Conservation (phyloP, 1,139 yeast species). For the Taphrina confusa region DNA sequence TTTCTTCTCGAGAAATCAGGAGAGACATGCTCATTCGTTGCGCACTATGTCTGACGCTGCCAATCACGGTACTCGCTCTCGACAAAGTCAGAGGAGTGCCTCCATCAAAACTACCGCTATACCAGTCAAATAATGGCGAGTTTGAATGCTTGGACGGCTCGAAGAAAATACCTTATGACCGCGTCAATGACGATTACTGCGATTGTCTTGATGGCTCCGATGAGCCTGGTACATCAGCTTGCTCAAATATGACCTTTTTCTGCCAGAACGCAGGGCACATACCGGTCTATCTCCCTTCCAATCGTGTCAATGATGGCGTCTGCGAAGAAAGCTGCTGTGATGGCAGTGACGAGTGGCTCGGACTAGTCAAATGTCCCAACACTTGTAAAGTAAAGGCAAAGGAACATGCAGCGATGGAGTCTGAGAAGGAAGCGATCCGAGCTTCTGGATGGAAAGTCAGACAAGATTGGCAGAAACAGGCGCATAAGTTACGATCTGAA, state of each 20-base stretch:
- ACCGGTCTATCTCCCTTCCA: conserved; percentile 45
- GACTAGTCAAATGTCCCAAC: conserved; percentile 56
- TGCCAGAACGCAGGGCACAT: conserved; percentile 75
- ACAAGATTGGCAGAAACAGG: conserved; percentile 20
- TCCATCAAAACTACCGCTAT: conserved; percentile 20
- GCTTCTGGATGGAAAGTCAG: conserved; percentile 11
- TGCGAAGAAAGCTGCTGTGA: conserved; percentile 94
- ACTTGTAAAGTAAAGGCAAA: conserved; percentile 58
- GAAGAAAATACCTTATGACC: conserved; percentile 27
- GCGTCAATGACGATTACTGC: conserved; percentile 68
- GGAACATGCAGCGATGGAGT: conserved; percentile 41
- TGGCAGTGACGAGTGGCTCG: conserved; percentile 77
- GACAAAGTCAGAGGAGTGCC: conserved; percentile 19
- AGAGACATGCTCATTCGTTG: conserved; percentile 1
- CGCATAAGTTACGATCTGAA: conserved; percentile 25
- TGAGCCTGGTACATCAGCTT: conserved; percentile 94
- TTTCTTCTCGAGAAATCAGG: too few relatives aligned
- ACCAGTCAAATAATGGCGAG: not conserved
- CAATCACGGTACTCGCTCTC: not conserved
- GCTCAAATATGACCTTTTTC: conserved; percentile 61
- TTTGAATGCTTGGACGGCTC: conserved; percentile 36
- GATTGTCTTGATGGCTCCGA: conserved; percentile 99
- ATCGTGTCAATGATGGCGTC: conserved; percentile 75
- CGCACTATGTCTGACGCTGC: not conserved
- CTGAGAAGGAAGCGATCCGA: conserved; percentile 18